Base-by-base conservation (phyloP, 495 filamentous ascomycete genomes). In the Aspergillus asperescens region DNA sequence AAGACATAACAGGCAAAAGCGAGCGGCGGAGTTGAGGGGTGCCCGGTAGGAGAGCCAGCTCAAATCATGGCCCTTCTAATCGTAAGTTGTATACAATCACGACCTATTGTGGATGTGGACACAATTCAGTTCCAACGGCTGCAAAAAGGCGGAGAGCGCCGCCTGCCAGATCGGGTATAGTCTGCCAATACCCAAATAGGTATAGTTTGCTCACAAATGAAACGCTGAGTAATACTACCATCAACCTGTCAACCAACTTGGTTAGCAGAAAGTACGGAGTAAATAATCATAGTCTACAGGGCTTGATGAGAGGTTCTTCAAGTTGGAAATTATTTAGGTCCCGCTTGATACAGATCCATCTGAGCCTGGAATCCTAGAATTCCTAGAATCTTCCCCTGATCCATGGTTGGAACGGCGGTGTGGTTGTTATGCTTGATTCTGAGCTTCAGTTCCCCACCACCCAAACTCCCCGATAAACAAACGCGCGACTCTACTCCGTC, bases 1-100 rank as follows among this genome's bases (percentile, higher is more conserved):
- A 55, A n/a, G 60, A 52, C 54, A 57, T 57, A 45, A 41, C 42
- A 31, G 51, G 32, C n/a, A 35, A 23, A 39, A 49, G 32, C 35
- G 50, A 53, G 38, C 40, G 57, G 47, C 40, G 34, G 40, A 47
- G 44, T 28, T 43, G 3, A 27, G 47, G 34, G 37, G 31, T 58
- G 53, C 56, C 52, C 55, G 32, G 42, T 22, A 32, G 22, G 27
- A 29, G 44, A 58, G 53, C 59, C 43, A 56, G 18, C 10, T 58
- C 40, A 62, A 43, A 58, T 41, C 59, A 62, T 62, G 52, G 41
- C 55, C 59, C 46, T 56, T 34, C 3, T 12, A 28, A 43, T 28
- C n/a, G n/a, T 32, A 29, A 35, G 44, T 47, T 47, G 20, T 47
- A 47, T 34, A 40, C 22, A 23, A 8, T 40, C 20, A 28, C 39